A percentile compares a stretch with the other conserved stretches of the same genome.
phyloP scores from a whole-genome alignment of 148 eudicot genomes.

The Pouteria glomerata region DNA sequence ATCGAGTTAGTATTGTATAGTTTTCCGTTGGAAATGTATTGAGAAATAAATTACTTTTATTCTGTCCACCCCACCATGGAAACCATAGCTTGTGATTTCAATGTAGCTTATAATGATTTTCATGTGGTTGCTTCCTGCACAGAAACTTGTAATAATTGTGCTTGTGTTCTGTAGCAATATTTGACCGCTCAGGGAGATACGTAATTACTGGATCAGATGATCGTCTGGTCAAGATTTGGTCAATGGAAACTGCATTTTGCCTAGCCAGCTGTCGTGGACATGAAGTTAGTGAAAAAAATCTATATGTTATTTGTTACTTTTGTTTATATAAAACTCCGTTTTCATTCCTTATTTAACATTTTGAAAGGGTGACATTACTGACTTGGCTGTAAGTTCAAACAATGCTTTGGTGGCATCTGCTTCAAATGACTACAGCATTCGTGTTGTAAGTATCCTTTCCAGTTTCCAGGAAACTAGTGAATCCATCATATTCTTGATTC shows the following conservation, averaged over 20 bases:
- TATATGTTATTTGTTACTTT: slow-evolving; percentile 10
- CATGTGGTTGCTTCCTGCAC: neutral
- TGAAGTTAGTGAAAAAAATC: slow-evolving; percentile 54
- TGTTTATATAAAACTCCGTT: neutral
- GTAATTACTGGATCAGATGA: slow-evolving; percentile 98
- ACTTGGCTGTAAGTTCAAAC: slow-evolving; percentile 88
- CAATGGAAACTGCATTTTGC: slow-evolving; percentile 96
- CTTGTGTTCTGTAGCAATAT: slow-evolving; percentile 67
- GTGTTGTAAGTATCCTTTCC: slow-evolving; percentile 68
- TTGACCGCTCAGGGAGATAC: slow-evolving; percentile 84
- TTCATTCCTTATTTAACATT: slow-evolving; percentile 1
- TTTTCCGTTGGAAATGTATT: neutral
- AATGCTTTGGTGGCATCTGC: slow-evolving; percentile 94
- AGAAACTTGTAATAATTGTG: slow-evolving; percentile 3
- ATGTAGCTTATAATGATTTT: neutral
- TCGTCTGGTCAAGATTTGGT: slow-evolving; percentile 97
- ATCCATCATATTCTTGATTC: neutral
- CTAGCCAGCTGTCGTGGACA: slow-evolving; percentile 97
- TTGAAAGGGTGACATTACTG: slow-evolving; percentile 90
- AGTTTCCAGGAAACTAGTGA: slow-evolving; percentile 5
- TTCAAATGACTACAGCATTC: slow-evolving; percentile 88
- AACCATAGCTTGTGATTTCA: neutral
- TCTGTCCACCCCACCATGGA: no score
- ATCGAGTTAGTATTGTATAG: neutral
- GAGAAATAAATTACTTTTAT: neutral